These are phyloP conservation scores for Geotrichum aggregatum DNA, from an alignment of 1,139 yeast genomes.

Conservation along the genomic window DNA sequence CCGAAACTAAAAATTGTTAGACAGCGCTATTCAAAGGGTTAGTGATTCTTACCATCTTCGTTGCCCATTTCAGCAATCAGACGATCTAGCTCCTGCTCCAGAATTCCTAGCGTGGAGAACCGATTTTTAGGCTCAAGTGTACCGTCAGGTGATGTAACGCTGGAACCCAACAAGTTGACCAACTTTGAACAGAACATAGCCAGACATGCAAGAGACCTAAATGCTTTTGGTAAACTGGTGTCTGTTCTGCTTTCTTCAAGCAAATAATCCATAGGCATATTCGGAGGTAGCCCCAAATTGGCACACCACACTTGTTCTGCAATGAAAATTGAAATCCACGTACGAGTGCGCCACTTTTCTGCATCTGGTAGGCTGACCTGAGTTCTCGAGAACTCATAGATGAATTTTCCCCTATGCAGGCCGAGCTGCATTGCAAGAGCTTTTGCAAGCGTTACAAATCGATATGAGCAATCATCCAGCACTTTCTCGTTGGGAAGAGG, in stretches of 20 bases:
- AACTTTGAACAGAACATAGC: slow-evolving; percentile 81
- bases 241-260: slow-evolving; percentile 76
- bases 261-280: slow-evolving; percentile 76
- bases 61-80: slow-evolving; percentile 59
- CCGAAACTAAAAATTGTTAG: slow-evolving; percentile 34
- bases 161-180: slow-evolving; percentile 81
- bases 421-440: slow-evolving; percentile 83
- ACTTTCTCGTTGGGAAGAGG: slow-evolving; percentile 92
- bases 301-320: slow-evolving; percentile 91
- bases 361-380: slow-evolving; percentile 88
- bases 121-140: slow-evolving; percentile 78
- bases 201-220: slow-evolving; percentile 66
- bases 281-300: slow-evolving; percentile 80
- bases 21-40: slow-evolving; percentile 2
- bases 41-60: slow-evolving; percentile 41
- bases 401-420: slow-evolving; percentile 88
- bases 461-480: slow-evolving; percentile 83
- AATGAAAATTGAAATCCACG: slow-evolving; percentile 87
- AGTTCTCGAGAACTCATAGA: slow-evolving; percentile 83
- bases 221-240: slow-evolving; percentile 58
- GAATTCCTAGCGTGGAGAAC: slow-evolving; percentile 68
- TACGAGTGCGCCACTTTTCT: slow-evolving; percentile 88
- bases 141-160: slow-evolving; percentile 87
- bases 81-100: slow-evolving; percentile 75
- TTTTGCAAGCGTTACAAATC: slow-evolving; percentile 84